Percentiles rank a stretch among this genome's conserved stretches.
phyloP scores from a whole-genome alignment of 306 rosid species.

The Rubus parviflorus region DNA sequence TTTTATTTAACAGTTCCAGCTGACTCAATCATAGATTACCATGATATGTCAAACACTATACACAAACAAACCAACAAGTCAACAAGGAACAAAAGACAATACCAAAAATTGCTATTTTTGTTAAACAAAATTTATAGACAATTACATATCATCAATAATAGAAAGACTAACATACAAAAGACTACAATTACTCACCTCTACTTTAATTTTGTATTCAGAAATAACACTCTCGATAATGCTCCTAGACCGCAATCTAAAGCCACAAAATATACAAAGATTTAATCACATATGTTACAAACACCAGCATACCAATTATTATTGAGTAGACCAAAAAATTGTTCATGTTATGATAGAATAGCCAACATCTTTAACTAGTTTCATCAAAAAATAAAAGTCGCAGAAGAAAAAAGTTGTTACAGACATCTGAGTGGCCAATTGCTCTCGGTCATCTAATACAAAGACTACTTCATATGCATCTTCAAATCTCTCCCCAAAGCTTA shows the following conservation, averaged over 20 bases:
- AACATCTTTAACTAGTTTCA: neutral
- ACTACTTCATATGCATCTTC: slow-evolving; percentile 78
- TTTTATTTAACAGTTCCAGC: neutral
- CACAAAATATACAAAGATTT: slow-evolving; percentile 4
- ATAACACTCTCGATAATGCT: slow-evolving; percentile 67
- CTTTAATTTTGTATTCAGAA: slow-evolving; percentile 61
- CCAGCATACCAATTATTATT: neutral
- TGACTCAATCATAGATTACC: neutral
- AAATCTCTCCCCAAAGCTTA: slow-evolving; percentile 84
- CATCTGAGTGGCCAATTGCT: slow-evolving; percentile 90
- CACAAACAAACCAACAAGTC: neutral
- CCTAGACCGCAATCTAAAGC: slow-evolving; percentile 70
- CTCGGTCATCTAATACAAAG: slow-evolving; percentile 86
- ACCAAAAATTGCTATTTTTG: neutral
- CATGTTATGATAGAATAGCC: neutral
- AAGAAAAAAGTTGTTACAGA: slow-evolving; percentile 37
- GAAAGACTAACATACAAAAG: slow-evolving; percentile 12
- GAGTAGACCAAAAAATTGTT: neutral
- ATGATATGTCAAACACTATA: no score
- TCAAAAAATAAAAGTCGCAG: neutral
- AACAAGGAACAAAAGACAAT: neutral
- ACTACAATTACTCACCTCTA: slow-evolving; percentile 55
- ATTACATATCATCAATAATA: neutral
- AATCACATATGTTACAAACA: slow-evolving; percentile 24
- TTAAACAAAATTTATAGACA: neutral